Evolutionary conservation across 2,329 filamentous ascomycete species (phyloP), one percentile per base, ranked within the genome.

Genomic region (Epichloe amarillans): DNA sequence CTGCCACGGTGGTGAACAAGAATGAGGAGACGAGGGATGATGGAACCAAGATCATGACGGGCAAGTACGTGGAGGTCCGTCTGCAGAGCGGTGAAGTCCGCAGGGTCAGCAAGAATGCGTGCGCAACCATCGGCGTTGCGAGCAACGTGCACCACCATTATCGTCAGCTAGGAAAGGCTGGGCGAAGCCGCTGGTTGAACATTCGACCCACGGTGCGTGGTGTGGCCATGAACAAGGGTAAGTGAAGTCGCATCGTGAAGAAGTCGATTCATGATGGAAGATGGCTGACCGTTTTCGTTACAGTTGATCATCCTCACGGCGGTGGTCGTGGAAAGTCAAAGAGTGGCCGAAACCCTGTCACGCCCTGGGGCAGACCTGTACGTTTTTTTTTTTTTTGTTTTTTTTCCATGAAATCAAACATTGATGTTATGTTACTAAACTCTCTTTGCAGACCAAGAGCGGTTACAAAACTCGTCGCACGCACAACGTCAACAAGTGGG

Each of bases 311-410:
- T 77, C 93, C 93, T 63, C 93, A 98, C 69, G 93, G 93, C 79
- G 93, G 93, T 86, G 93, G 93, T 70, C 82, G 94, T 77, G 93
- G 93, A 74, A 98, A 98, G 74, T 96, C 89, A 52, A 98, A 98
- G 87, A 89, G 93, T 81, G 95, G 96, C 66, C 82, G 90, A 54
- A 78, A 95, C 65, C 93, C 94, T 36, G 88, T 93, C 61, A 95
- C 88, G 71, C 93, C 93, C 53, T 98, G 94, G 93, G 93, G 94
- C 66, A 84, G 82, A 65, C 91, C 88, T 64, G 89, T 94, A 84
- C 72, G 88, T 80, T 57, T 12, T 14, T 5, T 23, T 23, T 17
- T 17, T 17, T 57, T 12, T 14, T 5, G 5, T 23, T 17, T 17
- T 17, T 23, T 23, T 30, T 30, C 4, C 26, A 30, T 30, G 10